Base-by-base conservation (phyloP, 164 flowering plant genomes). In the Vitis cinerea region DNA sequence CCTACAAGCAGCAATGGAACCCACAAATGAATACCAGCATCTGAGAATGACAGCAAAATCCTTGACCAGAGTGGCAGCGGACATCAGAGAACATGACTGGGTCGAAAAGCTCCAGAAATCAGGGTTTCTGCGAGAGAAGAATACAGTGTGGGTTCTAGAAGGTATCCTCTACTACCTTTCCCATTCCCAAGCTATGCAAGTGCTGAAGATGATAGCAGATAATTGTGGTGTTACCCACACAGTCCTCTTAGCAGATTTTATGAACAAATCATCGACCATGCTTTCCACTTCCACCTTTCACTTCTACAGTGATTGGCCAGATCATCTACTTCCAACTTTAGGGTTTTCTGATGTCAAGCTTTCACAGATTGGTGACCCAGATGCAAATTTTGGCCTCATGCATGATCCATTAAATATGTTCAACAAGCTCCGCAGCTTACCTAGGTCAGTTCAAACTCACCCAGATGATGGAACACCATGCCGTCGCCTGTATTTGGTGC, bases 281-380 rank as follows among this genome's bases (percentile, higher is more conserved):
- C 71, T 92, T 3, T 80, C 91, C 15, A 79, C 58, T 29, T 85
- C 95, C 61, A 75, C 72, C 72, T 93, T 75, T 74, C 93, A 87
- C 44, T 93, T 93, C 83, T 86, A 89, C 61, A 85, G 98, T 68
- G 97, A 93, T 65, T 93, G 97, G 97, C 97, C 97, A 4, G 98
- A 93, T 66, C 86, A 87, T 55, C 90, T 93, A 71, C 81, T 93
- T 56, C 93, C 97, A 50, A 82, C 98, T 60, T 81, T 93, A 14
- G 98, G 97, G 27, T 93, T 91, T 78, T 76, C 98, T 10, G 78
- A 87, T 67, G 92, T 90, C 14, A 81, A 74, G 64, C 90, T 91
- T 71, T 91, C 97, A 48, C 97, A 93, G 68, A 85, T 93, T 73
- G 98, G 98, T 15, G 98, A 93, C 61, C 90, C 98, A 23, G 98